Percentiles rank a stretch among this genome's conserved stretches.
These are phyloP conservation scores for Abortiporus biennis DNA, from an alignment of 1,284 basidiomycete genomes.

Conservation along the genomic window DNA sequence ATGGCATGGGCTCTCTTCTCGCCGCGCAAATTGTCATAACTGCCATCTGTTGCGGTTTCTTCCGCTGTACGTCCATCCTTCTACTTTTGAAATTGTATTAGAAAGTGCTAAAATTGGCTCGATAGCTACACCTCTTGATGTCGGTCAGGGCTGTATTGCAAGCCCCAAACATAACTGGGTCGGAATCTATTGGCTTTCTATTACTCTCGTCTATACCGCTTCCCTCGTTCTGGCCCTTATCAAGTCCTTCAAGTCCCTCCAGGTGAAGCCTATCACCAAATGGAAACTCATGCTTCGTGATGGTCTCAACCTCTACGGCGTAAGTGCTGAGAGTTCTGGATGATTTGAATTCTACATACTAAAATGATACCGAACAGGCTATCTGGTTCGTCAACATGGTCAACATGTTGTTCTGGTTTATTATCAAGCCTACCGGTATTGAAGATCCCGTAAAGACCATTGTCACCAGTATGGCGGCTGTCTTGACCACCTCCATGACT, in stretches of 20 bases:
- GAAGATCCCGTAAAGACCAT: slow-evolving; percentile 72
- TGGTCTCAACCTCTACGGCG: slow-evolving; percentile 75
- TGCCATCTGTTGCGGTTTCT: slow-evolving; percentile 69
- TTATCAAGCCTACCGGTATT: slow-evolving; percentile 55
- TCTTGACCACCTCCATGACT: slow-evolving; percentile 78
- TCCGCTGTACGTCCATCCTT: slow-evolving; percentile 41
- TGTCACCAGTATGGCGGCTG: slow-evolving; percentile 74
- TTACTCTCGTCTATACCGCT: slow-evolving; percentile 63
- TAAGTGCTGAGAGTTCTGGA: slow-evolving; percentile 24
- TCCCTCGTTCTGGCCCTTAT: slow-evolving; percentile 59
- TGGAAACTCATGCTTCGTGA: slow-evolving; percentile 87
- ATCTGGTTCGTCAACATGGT: slow-evolving; percentile 72
- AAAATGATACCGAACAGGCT: slow-evolving; percentile 31
- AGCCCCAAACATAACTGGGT: slow-evolving; percentile 75
- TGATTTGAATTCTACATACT: neutral
- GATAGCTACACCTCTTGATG: slow-evolving; percentile 58
- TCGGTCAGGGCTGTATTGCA: slow-evolving; percentile 77
- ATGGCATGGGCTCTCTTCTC: slow-evolving; percentile 49
- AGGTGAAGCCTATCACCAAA: slow-evolving; percentile 47
- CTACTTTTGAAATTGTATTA: slow-evolving; percentile 9
- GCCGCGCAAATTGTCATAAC: slow-evolving; percentile 64
- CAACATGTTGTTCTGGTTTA: slow-evolving; percentile 80
- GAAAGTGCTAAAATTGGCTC: neutral
- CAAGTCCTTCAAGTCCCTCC: slow-evolving; percentile 58
- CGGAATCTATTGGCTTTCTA: slow-evolving; percentile 74